phyloP scores from a whole-genome alignment of 1,284 basidiomycete genomes.

The Schizophyllum commune region DNA sequence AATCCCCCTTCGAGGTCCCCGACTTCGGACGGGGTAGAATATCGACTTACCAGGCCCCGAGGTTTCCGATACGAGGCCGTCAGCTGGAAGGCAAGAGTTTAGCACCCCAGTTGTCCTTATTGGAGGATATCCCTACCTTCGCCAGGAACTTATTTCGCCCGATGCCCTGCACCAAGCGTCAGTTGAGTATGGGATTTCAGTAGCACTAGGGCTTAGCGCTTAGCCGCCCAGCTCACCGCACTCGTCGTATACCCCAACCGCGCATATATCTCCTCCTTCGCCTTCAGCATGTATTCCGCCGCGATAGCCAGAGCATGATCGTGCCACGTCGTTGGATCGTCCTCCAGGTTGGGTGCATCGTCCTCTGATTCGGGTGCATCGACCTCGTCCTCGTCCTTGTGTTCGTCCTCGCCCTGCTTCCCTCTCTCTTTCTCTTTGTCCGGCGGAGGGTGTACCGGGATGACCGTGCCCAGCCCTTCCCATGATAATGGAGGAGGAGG shows the following conservation, averaged over 20 bases:
- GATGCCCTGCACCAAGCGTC: constrained; percentile 55
- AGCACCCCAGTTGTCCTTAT: no score
- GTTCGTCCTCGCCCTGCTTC: constrained; percentile 12
- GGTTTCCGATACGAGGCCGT: constrained; percentile 88
- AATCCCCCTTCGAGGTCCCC: no score
- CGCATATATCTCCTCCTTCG: constrained; percentile 60
- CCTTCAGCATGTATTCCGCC: constrained; percentile 81
- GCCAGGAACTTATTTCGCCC: constrained; percentile 91
- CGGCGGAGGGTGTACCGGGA: constrained; percentile 47
- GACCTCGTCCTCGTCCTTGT: background rate
- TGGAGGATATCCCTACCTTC: no score
- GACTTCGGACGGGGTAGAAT: background rate
- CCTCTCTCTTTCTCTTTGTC: background rate
- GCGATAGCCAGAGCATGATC: constrained; percentile 89
- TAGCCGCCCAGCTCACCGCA: no score
- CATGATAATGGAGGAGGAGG: constrained; percentile 65
- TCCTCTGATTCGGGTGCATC: constrained; percentile 14
- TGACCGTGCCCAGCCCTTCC: constrained; percentile 59
- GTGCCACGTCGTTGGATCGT: constrained; percentile 63
- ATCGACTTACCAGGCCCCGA: constrained; percentile 58
- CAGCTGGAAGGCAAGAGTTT: constrained; percentile 53
- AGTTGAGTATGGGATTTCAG: background rate
- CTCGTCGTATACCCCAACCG: constrained; percentile 91
- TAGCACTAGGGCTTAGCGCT: no score
- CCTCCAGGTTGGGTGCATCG: constrained; percentile 14